Evolutionary conservation across 768 basidiomycete genomes (phyloP).

Genomic region (Lactarius hatsudake): DNA sequence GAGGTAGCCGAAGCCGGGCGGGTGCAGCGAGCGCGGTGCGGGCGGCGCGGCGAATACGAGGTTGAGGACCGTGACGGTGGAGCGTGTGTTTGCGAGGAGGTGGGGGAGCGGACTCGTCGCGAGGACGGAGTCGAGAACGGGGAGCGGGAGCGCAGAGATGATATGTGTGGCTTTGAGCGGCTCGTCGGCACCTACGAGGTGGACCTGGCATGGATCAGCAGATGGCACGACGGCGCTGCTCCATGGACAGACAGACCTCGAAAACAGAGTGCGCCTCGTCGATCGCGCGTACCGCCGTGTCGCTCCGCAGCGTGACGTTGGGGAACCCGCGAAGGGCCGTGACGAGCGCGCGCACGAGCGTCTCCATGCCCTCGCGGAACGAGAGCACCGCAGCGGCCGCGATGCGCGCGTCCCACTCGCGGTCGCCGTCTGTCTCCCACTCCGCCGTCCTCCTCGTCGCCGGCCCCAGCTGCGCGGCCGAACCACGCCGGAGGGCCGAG

Average conservation of each 20-base stretch:
- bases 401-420: constrained; percentile 40
- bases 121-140: constrained; percentile 46
- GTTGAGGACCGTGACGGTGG: constrained; percentile 87
- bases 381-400: constrained; percentile 73
- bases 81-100: constrained; percentile 63
- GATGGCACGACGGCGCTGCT: too few relatives aligned
- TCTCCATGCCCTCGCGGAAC: constrained; percentile 71
- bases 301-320: constrained; percentile 59
- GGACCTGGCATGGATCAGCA: too few relatives aligned
- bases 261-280: constrained; percentile 34
- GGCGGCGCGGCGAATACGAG: constrained; percentile 64
- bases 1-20: constrained; percentile 91
- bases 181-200: constrained; percentile 29
- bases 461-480: constrained; percentile 4
- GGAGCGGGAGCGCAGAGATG: constrained; percentile 75
- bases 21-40: constrained; percentile 54
- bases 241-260: constrained; percentile 40
- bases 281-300: constrained; percentile 41
- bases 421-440: constrained; percentile 46
- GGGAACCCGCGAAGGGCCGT: constrained; percentile 41
- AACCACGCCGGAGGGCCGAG: constrained; percentile 34
- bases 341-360: constrained; percentile 58
- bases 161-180: constrained; percentile 55
- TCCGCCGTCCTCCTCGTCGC: constrained; percentile 22
- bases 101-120: constrained; percentile 50